These are phyloP conservation scores for Austroboletus eburneus DNA, from an alignment of 768 basidiomycete genomes.

Conservation along the genomic window DNA sequence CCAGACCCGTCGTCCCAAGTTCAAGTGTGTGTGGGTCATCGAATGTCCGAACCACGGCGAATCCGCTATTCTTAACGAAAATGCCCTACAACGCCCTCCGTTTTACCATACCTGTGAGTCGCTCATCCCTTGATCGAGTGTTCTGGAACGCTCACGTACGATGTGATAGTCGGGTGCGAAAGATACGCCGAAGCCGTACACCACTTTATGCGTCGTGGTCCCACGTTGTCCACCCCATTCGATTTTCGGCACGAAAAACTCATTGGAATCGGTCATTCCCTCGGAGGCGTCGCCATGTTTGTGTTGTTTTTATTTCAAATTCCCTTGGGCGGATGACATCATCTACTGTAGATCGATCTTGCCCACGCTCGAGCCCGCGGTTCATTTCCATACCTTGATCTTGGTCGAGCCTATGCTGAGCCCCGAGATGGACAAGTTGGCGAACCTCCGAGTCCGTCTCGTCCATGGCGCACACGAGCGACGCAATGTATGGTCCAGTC, in stretches of 20 bases:
- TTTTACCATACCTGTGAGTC: slow-evolving; percentile 46
- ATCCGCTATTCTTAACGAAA: slow-evolving; percentile 51
- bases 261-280: slow-evolving; percentile 64
- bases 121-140: background rate
- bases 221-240: slow-evolving; percentile 35
- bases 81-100: slow-evolving; percentile 39
- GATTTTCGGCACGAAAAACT: slow-evolving; percentile 50
- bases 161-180: slow-evolving; percentile 52
- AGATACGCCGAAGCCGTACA: slow-evolving; percentile 58
- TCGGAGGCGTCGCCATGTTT: slow-evolving; percentile 64
- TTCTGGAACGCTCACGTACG: too few relatives aligned
- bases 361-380: slow-evolving; percentile 41
- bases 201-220: slow-evolving; percentile 47
- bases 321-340: background rate
- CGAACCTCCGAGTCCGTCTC: slow-evolving; percentile 38
- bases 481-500: slow-evolving; percentile 48
- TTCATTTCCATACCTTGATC: slow-evolving; percentile 49
- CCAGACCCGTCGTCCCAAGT: slow-evolving; percentile 2
- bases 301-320: slow-evolving; percentile 11
- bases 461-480: slow-evolving; percentile 48
- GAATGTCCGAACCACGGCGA: slow-evolving; percentile 75
- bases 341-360: slow-evolving; percentile 43
- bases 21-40: slow-evolving; percentile 53
- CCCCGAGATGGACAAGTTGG: slow-evolving; percentile 42
- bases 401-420: slow-evolving; percentile 65